Conservation (phyloP, 352 stramenopile species). For the Pythium brachiatum region DNA sequence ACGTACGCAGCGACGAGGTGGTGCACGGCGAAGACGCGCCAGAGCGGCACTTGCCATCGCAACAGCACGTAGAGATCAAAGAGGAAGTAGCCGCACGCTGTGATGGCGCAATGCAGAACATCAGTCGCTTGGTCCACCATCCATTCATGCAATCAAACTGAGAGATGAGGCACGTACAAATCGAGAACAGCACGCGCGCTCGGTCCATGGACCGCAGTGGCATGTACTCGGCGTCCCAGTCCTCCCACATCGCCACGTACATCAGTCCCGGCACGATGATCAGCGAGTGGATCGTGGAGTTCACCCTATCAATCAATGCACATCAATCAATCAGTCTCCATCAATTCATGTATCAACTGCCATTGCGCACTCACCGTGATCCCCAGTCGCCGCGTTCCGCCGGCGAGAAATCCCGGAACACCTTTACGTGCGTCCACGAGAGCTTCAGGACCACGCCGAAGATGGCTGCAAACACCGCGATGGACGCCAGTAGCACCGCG, state of each 20-base stretch:
- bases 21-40: conserved; percentile 77
- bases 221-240: conserved; percentile 63
- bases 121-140: background rate
- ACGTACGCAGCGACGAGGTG: conserved; percentile 80
- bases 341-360: background rate
- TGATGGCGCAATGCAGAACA: background rate
- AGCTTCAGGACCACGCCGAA: conserved; percentile 52
- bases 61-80: conserved; percentile 77
- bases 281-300: conserved; percentile 75
- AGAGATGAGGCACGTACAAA: conserved; percentile 46
- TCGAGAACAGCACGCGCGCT: conserved; percentile 67
- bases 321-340: background rate
- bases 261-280: conserved; percentile 63
- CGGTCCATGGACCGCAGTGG: conserved; percentile 49
- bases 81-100: conserved; percentile 82
- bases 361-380: conserved; percentile 49
- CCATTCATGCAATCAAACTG: no score
- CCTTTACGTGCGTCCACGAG: conserved; percentile 50
- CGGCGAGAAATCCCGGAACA: conserved; percentile 69
- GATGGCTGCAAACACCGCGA: conserved; percentile 53
- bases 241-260: conserved; percentile 55
- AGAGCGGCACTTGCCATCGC: conserved; percentile 68
- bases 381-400: conserved; percentile 78
- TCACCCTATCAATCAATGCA: conserved; percentile 41
- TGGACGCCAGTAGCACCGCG: conserved; percentile 48